Conservation (phyloP, 108 stramenopile species). For the Hondaea fermentalgiana region DNA sequence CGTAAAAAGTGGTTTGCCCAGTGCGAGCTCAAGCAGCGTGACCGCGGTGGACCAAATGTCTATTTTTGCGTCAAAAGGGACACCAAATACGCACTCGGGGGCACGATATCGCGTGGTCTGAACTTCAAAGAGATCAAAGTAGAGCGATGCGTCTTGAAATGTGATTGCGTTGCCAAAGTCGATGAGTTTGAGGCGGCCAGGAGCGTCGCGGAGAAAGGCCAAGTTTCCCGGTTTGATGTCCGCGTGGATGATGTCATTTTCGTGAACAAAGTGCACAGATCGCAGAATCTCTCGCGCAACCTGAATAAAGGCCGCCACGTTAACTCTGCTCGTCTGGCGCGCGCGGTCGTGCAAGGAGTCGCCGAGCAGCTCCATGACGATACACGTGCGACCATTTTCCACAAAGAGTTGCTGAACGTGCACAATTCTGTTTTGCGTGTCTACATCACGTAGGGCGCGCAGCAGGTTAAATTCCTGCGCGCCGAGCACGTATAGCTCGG, state of each 20-base stretch:
- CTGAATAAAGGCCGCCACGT: neutral
- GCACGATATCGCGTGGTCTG: neutral
- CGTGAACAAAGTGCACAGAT: neutral
- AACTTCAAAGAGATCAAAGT: neutral
- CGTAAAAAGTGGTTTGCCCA: neutral
- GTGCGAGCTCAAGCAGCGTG: neutral
- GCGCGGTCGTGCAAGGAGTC: neutral
- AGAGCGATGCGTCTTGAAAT: neutral
- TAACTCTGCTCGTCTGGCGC: neutral
- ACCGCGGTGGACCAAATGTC: conserved; percentile 5
- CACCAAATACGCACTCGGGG: neutral
- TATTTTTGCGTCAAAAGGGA: neutral
- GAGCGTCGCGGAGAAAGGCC: neutral
- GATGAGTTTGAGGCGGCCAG: neutral
- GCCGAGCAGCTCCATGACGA: conserved; percentile 18
- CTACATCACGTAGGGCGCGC: neutral
- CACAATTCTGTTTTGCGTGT: neutral
- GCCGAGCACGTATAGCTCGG: neutral
- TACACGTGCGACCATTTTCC: neutral
- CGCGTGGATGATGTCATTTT: neutral
- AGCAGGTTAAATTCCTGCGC: neutral
- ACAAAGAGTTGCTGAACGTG: neutral
- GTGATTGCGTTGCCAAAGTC: conserved; percentile 10
- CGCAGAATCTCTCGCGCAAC: neutral
- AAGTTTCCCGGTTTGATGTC: conserved; percentile 1